Percentiles rank a stretch among this genome's conserved stretches.
phyloP scores from a whole-genome alignment of 805 yeast species.

The Kazachstania martiniae region DNA sequence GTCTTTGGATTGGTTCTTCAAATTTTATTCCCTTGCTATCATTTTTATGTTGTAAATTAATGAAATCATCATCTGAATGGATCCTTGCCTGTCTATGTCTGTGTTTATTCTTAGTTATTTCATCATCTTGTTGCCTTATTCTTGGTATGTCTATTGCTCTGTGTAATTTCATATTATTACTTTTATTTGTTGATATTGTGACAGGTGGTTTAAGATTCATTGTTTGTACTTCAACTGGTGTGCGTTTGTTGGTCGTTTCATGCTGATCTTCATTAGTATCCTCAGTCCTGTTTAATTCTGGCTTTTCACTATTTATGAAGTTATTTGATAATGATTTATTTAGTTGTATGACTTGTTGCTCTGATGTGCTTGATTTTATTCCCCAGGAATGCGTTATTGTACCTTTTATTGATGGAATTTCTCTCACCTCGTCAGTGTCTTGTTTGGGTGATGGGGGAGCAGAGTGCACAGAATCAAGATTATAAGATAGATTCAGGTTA shows the following conservation, averaged over 20 bases:
- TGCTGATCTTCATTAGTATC: neutral
- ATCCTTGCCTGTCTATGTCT: constrained; percentile 22
- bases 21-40: no score
- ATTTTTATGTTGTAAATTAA: constrained; percentile 10
- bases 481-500: constrained; percentile 2
- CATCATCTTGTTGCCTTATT: no score
- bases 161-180: neutral
- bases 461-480: neutral
- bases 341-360: constrained; percentile 6
- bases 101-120: constrained; percentile 7
- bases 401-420: constrained; percentile 33
- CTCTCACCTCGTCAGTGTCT: no score
- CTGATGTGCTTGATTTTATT: constrained; percentile 2
- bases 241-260: no score
- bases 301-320: constrained; percentile 5
- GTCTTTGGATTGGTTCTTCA: constrained; percentile 2
- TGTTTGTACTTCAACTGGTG: no score
- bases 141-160: no score
- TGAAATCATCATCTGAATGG: constrained; percentile 22
- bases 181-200: neutral
- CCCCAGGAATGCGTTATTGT: constrained; percentile 45
- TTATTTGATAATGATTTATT: constrained; percentile 1
- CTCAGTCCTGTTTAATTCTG: neutral
- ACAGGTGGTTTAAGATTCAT: neutral
- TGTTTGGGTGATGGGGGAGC: neutral